Base-by-base conservation (phyloP, 177 flowering plant genomes). In the Tripterygium wilfordii region DNA sequence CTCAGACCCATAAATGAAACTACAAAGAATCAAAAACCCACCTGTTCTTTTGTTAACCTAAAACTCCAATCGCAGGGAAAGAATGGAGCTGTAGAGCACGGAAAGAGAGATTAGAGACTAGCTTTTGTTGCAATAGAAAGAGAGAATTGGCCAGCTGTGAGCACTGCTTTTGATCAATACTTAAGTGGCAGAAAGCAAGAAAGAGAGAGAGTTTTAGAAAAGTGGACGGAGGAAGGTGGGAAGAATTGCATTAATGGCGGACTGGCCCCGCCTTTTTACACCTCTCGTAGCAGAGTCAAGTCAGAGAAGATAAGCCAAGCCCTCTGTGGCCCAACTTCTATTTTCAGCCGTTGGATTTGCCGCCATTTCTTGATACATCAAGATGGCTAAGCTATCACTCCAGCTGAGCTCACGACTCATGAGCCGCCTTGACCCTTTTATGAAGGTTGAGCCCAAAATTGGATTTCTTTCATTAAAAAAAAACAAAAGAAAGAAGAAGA, bases 231-330 rank as follows among this genome's bases (percentile, higher is more conserved):
- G 51, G 62, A 43, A 24, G 66, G 46, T 50, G 36, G 39, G 53
- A 22, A 40, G 63, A 42, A 35, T 17, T 46, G 51, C 56, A 67
- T 62, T 74, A 67, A 70, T 60, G 76, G 75, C 74, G 65, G 64
- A 61, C 22, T 44, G 50, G 58, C 30, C 44, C 69, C 53, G 16
- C 20, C 13, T 31, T 45, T 14, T 9, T 30, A n/a, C 36, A 10
- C 28, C 13, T 10, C 36, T 10, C 15, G 30, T 26, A 15, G 3
- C 13, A 21, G 26, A 46, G 53, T 47, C 31, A 33, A 46, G 57
- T 32, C 48, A 39, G 48, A 30, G 30, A 22, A 41, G 53, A 60
- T 53, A 40, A 60, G 63, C 46, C 50, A 43, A 36, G 28, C 23
- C 13, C 36, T 20, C 28, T 37, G 22, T 37, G 41, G 19, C 41